These are phyloP conservation scores for Starmerella sirachaensis DNA, from an alignment of 805 yeast genomes.

Conservation along the genomic window DNA sequence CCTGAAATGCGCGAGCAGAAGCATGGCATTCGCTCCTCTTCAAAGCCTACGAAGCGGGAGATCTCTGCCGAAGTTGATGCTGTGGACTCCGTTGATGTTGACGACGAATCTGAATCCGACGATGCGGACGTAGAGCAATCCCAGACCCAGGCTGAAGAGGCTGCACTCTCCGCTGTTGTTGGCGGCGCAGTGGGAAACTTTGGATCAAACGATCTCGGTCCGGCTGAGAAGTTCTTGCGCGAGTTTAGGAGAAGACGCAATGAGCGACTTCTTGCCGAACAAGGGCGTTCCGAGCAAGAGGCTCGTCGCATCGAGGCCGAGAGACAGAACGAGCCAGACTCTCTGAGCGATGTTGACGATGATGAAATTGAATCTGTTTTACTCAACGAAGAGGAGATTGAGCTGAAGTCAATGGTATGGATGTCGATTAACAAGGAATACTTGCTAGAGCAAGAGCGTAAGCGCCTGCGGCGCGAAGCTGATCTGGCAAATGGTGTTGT, in stretches of 20 bases:
- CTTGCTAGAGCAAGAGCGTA: conserved; percentile 71
- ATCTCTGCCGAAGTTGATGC: not conserved
- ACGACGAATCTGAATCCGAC: not conserved
- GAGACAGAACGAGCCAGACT: conserved; percentile 43
- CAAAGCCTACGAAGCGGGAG: not conserved
- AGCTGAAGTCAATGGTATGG: conserved; percentile 76
- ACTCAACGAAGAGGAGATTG: conserved; percentile 57
- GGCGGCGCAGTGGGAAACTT: conserved; percentile 4
- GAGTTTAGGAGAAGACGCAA: conserved; percentile 22
- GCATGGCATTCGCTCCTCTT: not conserved
- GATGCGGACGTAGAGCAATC: too few relatives aligned
- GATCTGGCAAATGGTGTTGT: conserved; percentile 72
- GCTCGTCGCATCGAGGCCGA: conserved; percentile 5
- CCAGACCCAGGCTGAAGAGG: not conserved
- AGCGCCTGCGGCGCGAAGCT: conserved; percentile 70
- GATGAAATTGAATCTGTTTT: conserved; percentile 56
- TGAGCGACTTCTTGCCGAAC: conserved; percentile 15
- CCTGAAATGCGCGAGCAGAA: conserved; percentile 8
- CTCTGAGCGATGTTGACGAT: conserved; percentile 69
- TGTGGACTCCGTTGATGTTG: not conserved
- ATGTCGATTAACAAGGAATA: conserved; percentile 79
- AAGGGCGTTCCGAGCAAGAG: conserved; percentile 30
- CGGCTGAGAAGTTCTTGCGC: conserved; percentile 19
- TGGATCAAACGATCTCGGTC: too few relatives aligned
- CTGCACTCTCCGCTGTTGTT: conserved; percentile 1